Evolutionary conservation across 2,329 filamentous ascomycete species (phyloP), one percentile per base, ranked within the genome.

Genomic region (Colletotrichum paranaense): DNA sequence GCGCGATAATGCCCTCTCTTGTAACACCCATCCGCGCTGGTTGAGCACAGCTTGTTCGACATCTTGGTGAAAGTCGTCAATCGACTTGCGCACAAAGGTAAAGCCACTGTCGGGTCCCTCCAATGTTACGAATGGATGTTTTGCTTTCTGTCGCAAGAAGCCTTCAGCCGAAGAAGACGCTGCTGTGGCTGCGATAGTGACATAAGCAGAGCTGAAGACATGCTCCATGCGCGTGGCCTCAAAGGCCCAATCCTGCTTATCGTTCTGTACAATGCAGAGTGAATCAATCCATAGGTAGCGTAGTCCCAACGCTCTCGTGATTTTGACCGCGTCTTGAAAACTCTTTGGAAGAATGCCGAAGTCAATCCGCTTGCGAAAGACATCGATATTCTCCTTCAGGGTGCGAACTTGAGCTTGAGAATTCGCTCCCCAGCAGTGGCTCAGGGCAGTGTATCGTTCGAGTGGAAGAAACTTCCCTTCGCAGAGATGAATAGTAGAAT

Each of bases 401-500:
- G 62, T 64, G 9, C 24, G 19, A 8, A 64, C 52, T 11, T 32
- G 14, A 11, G 30, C 30, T 19, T 16, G 30, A 6, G n/a, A 19
- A 26, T 30, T 19, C 16, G 16, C 12, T 12, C 62, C 62, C 62
- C 62, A 64, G 26, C 62, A 64, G 46, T 64, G 62, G 22, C 62
- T 64, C 6, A 64, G 42, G 4, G 62, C 62, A 35, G 22, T 28
- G 52, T 64, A 64, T 4, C 26, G 62, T 4, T 26, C 16, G 5
- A 8, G 8, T 4, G 24, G 24, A 16, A n/a, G 16, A 16, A 2
- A 5, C 11, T 16, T 55, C 5, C 52, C 62, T 9, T 64, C 62
- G n/a, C 58, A 22, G 24, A 62, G 38, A 12, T 35, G 22, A 12
- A 62, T 19, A 6, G 32, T 9, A 14, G 35, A 24, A 8, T 62